Evolutionary conservation across 2,329 filamentous ascomycete genomes (phyloP).

Genomic region (Elsinoe batatas): DNA sequence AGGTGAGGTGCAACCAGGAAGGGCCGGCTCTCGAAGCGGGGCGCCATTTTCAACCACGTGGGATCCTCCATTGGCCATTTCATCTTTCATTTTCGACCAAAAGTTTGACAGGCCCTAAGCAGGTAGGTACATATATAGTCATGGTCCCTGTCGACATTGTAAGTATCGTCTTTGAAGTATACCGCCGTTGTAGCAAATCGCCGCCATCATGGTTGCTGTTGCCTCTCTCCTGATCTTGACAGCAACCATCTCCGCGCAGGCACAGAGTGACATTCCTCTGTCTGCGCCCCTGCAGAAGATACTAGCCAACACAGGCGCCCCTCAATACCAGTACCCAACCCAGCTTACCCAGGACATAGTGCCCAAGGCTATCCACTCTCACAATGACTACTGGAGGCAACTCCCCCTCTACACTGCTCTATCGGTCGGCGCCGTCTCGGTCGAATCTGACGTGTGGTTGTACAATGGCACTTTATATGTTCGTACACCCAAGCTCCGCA

Average conservation of each 20-base stretch:
- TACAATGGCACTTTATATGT: constrained; percentile 47
- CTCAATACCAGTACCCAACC: constrained; percentile 50
- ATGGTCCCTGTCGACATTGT: not conserved
- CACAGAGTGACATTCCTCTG: constrained; percentile 29
- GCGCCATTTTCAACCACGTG: not conserved
- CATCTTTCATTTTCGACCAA: not conserved
- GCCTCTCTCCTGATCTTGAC: not conserved
- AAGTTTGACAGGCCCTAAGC: not conserved
- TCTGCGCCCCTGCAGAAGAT: constrained; percentile 45
- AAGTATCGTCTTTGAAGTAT: too few relatives aligned
- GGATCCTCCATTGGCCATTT: not conserved
- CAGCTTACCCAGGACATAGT: constrained; percentile 49
- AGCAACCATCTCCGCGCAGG: constrained; percentile 15
- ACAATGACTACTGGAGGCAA: constrained; percentile 51
- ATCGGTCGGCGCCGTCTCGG: constrained; percentile 46
- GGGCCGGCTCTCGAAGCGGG: not conserved
- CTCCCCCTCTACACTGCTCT: constrained; percentile 44
- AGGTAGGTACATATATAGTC: not conserved
- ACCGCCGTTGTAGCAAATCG: not conserved
- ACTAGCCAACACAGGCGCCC: constrained; percentile 41
- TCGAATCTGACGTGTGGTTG: constrained; percentile 54
- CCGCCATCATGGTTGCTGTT: not conserved
- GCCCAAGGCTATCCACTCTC: constrained; percentile 46
- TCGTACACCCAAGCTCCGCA: not conserved
- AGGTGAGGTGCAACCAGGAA: not conserved